phyloP scores from a whole-genome alignment of 345 rosid species.

The Hibiscus trionum region DNA sequence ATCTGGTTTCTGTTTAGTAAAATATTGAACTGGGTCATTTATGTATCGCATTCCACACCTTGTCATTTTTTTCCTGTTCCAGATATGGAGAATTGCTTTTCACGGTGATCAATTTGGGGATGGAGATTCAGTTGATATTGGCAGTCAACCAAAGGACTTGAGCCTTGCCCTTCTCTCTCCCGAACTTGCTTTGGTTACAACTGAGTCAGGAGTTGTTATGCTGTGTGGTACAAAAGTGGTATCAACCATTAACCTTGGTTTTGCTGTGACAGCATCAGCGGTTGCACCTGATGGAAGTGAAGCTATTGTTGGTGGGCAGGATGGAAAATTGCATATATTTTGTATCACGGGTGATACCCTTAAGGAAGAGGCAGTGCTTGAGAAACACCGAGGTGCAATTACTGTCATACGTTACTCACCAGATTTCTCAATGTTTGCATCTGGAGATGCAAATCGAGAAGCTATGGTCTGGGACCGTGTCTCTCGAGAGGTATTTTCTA shows the following conservation, averaged over 20 bases:
- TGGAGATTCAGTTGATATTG: conserved; percentile 58
- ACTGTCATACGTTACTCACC: conserved; percentile 80
- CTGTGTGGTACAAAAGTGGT: conserved; percentile 60
- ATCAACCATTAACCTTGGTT: conserved; percentile 68
- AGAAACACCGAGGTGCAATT: conserved; percentile 87
- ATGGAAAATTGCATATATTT: conserved; percentile 76
- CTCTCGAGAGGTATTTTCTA: conserved; percentile 60
- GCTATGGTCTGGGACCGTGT: conserved; percentile 81
- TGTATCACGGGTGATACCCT: conserved; percentile 61
- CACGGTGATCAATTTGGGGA: conserved; percentile 66
- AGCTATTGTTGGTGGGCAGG: conserved; percentile 77
- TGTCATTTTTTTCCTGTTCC: background rate
- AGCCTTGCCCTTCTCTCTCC: conserved; percentile 67
- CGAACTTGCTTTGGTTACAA: conserved; percentile 58
- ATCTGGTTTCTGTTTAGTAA: background rate
- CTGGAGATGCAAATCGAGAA: conserved; percentile 86
- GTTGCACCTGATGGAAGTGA: conserved; percentile 85
- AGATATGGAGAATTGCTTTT: conserved; percentile 75
- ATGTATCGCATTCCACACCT: background rate
- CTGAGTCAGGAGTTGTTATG: conserved; percentile 75
- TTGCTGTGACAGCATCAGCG: conserved; percentile 71
- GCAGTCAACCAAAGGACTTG: conserved; percentile 81
- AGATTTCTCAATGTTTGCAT: conserved; percentile 85
- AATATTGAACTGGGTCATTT: background rate
- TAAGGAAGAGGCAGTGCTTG: conserved; percentile 67